Evolutionary conservation across 495 filamentous ascomycete species (phyloP), one percentile per base, ranked within the genome.

Genomic region (Aspergillus heteromorphus): DNA sequence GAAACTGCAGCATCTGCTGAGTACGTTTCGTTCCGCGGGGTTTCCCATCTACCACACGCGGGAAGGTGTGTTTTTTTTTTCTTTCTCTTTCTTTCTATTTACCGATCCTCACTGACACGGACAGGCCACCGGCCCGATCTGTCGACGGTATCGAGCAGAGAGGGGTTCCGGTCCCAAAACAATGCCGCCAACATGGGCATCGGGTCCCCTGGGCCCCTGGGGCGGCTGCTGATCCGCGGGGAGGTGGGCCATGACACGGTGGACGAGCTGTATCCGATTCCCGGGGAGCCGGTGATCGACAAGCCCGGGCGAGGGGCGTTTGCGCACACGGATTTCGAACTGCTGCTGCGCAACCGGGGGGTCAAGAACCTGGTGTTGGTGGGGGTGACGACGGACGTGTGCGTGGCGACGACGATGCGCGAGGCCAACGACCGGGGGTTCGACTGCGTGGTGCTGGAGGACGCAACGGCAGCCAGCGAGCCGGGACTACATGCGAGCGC

Each of bases 341-440:
- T 82, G 6, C 61, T 82, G 30, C 67, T 89, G 23, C 77, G 76
- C n/a, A 76, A 80, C 49, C 79, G 75, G 42, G 86, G 83, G 0
- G 69, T 91, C 43, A 86, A 80, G 23, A 86, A 89, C 62, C 71
- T 91, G 14, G 65, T 91, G 7, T 59, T 89, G 4, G 75, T 74
- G 13, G 85, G 85, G 2, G 85, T 87, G 7, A 88, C 84, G 1
- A 87, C 85, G 1, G 85, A 88, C 63, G 83, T 85, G 20, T 88
- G 85, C 55, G 84, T 89, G 5, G 81, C 79, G 17, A 85, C 80
- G 1, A 88, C 85, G 1, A 74, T 88, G 53, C 75, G 85, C 43
- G 87, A 89, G 58, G 85, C 84, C 48, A 86, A 85, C 63, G 87
- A 88, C 65, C 81, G 86, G 11, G 87, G 86, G 0, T 89, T 84